phyloP scores from a whole-genome alignment of 768 basidiomycete genomes.

The Mycena indigotica region DNA sequence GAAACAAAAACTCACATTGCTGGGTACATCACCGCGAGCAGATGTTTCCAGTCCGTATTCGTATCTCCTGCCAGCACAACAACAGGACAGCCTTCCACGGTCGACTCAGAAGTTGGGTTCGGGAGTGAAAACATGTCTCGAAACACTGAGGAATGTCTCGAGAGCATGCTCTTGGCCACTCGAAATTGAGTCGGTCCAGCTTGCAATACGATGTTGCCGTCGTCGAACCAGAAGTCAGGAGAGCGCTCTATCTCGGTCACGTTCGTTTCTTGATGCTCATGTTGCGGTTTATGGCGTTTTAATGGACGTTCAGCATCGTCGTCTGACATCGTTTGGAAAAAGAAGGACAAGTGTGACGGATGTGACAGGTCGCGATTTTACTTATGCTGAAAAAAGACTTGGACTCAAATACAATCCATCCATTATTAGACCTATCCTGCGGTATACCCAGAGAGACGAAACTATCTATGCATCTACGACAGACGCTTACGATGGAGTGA shows the following conservation, averaged over 20 bases:
- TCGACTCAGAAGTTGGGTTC: slow-evolving; percentile 9
- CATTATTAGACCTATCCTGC: no score
- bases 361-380: no score
- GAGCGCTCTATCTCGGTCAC: neutral
- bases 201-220: slow-evolving; percentile 12
- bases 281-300: no score
- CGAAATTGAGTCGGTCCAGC: slow-evolving; percentile 6
- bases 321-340: no score
- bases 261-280: no score
- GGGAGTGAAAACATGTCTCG: slow-evolving; percentile 20
- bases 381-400: no score
- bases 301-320: no score
- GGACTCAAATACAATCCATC: no score
- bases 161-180: slow-evolving; percentile 6
- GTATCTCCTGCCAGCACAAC: slow-evolving; percentile 27
- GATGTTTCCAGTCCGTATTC: neutral
- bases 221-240: slow-evolving; percentile 10
- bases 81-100: slow-evolving; percentile 22
- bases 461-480: no score
- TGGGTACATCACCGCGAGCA: slow-evolving; percentile 3
- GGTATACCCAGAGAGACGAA: no score
- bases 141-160: slow-evolving; percentile 20
- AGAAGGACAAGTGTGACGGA: no score
- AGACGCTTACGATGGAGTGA: neutral
- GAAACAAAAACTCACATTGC: no score